These are phyloP conservation scores for Tympanopsis confertula DNA, from an alignment of 2,329 filamentous ascomycete genomes.

Conservation along the genomic window DNA sequence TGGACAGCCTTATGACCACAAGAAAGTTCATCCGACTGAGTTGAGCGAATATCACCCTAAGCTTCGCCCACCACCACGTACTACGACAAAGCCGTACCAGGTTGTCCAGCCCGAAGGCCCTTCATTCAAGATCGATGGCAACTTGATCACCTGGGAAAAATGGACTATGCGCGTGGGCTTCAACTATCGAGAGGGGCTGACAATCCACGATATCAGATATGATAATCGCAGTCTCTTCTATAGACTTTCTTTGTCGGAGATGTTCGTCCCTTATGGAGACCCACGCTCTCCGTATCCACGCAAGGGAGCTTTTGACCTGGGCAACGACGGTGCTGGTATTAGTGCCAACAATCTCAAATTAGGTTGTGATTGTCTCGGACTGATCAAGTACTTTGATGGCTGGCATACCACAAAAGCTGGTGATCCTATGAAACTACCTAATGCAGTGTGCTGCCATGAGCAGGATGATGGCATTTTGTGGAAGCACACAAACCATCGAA, in stretches of 20 bases:
- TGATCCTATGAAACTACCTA: conserved; percentile 21
- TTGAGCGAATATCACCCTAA: conserved; percentile 21
- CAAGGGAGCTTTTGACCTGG: conserved; percentile 30
- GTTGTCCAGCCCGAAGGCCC: conserved; percentile 21
- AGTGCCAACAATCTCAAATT: conserved; percentile 20
- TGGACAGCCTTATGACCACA: conserved; percentile 23
- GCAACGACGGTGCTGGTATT: conserved; percentile 26
- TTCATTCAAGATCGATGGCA: conserved; percentile 16
- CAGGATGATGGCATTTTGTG: conserved; percentile 23
- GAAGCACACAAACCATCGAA: conserved; percentile 26
- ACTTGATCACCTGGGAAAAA: conserved; percentile 25
- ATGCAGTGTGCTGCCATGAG: conserved; percentile 28
- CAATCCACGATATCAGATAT: conserved; percentile 25
- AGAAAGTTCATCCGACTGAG: conserved; percentile 25
- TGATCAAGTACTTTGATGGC: conserved; percentile 28
- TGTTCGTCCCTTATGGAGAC: conserved; percentile 31
- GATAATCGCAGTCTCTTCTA: conserved; percentile 25
- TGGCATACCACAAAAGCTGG: conserved; percentile 20
- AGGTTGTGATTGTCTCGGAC: conserved; percentile 27
- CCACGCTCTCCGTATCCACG: conserved; percentile 24
- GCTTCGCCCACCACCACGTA: conserved; percentile 14
- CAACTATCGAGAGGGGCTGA: conserved; percentile 29
- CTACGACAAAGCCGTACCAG: conserved; percentile 20
- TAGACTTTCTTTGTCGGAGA: conserved; percentile 25
- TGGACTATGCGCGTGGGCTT: conserved; percentile 28